A percentile compares a stretch with the other conserved stretches of the same genome.
phyloP scores from a whole-genome alignment of 306 rosid genomes.

The Crotalaria pallida region DNA sequence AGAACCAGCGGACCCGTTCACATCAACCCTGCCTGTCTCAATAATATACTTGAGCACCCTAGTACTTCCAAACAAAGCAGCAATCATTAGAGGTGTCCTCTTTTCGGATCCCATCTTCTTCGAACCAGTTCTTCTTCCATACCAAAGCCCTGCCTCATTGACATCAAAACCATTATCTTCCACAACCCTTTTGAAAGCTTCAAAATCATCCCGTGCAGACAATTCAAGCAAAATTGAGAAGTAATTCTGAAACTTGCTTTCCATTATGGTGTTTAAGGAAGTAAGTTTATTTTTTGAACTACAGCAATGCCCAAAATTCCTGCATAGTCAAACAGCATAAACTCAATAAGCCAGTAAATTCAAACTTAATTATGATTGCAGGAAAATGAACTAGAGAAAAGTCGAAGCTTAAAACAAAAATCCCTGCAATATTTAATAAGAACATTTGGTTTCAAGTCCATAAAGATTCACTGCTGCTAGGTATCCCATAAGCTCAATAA shows the following conservation, averaged over 20 bases:
- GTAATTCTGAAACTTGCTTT: constrained; percentile 40
- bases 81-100: constrained; percentile 93
- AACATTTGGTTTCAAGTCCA: background rate
- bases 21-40: constrained; percentile 55
- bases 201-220: constrained; percentile 74
- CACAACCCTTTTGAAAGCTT: constrained; percentile 59
- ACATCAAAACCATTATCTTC: constrained; percentile 61
- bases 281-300: constrained; percentile 50
- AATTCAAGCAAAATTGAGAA: constrained; percentile 58
- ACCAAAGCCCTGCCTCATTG: constrained; percentile 73
- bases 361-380: background rate
- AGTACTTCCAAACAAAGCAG: constrained; percentile 76
- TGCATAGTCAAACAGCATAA: constrained; percentile 34
- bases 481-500: too few relatives aligned
- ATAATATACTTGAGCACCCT: constrained; percentile 63
- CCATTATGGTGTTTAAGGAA: constrained; percentile 52
- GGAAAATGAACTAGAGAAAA: background rate
- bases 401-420: background rate
- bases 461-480: background rate
- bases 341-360: constrained; percentile 22
- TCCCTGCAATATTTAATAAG: background rate
- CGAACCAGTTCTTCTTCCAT: constrained; percentile 83
- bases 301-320: constrained; percentile 67
- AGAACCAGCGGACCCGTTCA: constrained; percentile 64
- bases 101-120: constrained; percentile 87